Evolutionary conservation across 2,329 filamentous ascomycete genomes (phyloP).

Genomic region (Fusarium piperis): DNA sequence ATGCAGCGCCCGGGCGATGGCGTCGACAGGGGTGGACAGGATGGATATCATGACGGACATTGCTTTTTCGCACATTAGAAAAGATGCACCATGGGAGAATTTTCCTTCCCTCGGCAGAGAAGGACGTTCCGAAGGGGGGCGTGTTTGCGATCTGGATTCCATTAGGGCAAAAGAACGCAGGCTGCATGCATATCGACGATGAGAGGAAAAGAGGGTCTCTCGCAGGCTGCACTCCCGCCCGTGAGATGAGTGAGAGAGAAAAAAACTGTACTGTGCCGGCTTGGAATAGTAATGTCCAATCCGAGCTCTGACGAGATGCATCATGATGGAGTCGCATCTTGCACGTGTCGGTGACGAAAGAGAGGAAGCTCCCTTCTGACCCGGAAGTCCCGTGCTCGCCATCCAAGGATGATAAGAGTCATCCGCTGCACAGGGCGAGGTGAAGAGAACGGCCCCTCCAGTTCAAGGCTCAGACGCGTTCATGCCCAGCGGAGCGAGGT

Average conservation of each 20-base stretch:
- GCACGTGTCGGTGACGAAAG: constrained; percentile 39
- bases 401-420: constrained; percentile 32
- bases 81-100: constrained; percentile 3
- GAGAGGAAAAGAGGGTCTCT: constrained; percentile 30
- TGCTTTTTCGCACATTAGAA: constrained; percentile 37
- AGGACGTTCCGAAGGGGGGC: constrained; percentile 12
- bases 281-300: constrained; percentile 33
- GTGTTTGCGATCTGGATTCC: constrained; percentile 22
- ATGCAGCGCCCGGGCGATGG: constrained; percentile 33
- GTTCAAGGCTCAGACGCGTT: constrained; percentile 39
- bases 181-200: constrained; percentile 27
- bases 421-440: constrained; percentile 4
- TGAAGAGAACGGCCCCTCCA: constrained; percentile 28
- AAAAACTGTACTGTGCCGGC: background rate
- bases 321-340: constrained; percentile 35
- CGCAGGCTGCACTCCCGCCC: constrained; percentile 4
- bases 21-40: constrained; percentile 19
- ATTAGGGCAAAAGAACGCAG: constrained; percentile 41
- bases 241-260: constrained; percentile 2
- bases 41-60: constrained; percentile 18
- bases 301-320: constrained; percentile 24
- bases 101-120: constrained; percentile 11
- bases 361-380: constrained; percentile 13
- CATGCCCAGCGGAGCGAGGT: constrained; percentile 37
- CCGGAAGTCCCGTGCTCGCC: constrained; percentile 9